Percentiles rank a stretch among this genome's conserved stretches.
Conservation (phyloP, 192 early-diverging fungal species). For the Lunasporangiospora selenospora region DNA sequence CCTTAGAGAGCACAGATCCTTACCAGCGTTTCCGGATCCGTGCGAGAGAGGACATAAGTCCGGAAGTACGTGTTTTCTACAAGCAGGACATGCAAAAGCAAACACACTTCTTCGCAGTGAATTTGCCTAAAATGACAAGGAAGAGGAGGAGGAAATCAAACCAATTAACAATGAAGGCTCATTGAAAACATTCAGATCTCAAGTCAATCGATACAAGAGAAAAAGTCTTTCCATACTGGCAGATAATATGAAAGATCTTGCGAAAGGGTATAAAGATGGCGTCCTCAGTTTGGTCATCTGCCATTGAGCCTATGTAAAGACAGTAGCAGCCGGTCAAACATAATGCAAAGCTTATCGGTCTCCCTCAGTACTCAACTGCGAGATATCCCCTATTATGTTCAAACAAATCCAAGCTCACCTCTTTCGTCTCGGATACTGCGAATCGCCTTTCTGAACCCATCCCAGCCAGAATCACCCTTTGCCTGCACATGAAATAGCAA, state of each 20-base stretch:
- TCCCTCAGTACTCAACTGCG: no score
- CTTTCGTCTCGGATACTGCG: constrained; percentile 50
- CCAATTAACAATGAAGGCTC: background rate
- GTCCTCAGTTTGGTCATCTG: constrained; percentile 35
- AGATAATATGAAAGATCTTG: constrained; percentile 56
- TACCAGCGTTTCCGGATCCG: constrained; percentile 81
- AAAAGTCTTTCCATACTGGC: constrained; percentile 46
- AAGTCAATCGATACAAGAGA: background rate
- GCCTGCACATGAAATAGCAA: constrained; percentile 58
- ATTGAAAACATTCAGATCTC: background rate
- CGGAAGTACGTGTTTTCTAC: constrained; percentile 72
- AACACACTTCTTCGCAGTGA: constrained; percentile 63
- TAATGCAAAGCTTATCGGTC: no score
- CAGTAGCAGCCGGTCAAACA: no score
- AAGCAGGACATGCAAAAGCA: constrained; percentile 71
- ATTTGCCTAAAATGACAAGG: constrained; percentile 46
- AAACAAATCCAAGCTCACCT: no score
- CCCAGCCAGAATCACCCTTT: constrained; percentile 42
- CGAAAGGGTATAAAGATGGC: constrained; percentile 56
- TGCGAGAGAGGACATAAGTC: constrained; percentile 74
- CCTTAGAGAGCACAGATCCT: constrained; percentile 1
- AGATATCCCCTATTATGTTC: no score
- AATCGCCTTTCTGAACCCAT: constrained; percentile 50
- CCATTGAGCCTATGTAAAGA: constrained; percentile 31
- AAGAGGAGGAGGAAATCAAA: background rate